These are phyloP conservation scores for Ramicandelaber brevisporus DNA, from an alignment of 192 early-diverging fungal species.

Conservation along the genomic window DNA sequence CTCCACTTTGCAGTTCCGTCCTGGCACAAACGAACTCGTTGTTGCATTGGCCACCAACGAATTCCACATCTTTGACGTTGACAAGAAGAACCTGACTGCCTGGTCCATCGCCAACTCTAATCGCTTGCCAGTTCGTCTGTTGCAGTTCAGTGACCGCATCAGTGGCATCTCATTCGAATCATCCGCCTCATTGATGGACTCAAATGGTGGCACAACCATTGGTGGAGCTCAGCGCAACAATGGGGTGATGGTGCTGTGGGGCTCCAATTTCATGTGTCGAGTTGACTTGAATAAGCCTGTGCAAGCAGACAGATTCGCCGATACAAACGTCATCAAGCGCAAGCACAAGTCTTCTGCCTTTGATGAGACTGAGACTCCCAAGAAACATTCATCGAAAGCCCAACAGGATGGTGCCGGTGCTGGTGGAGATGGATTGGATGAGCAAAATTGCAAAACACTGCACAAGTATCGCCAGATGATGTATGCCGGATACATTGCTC, in stretches of 20 bases:
- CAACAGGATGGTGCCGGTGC: slow-evolving; percentile 7
- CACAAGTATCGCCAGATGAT: slow-evolving; percentile 69
- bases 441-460: slow-evolving; percentile 37
- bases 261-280: too few species aligned
- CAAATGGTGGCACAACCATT: slow-evolving; percentile 9
- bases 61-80: slow-evolving; percentile 57
- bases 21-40: slow-evolving; percentile 22
- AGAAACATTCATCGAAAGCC: too few species aligned
- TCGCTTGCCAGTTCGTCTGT: slow-evolving; percentile 52
- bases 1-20: slow-evolving; percentile 40
- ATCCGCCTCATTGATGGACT: slow-evolving; percentile 6
- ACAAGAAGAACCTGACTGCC: slow-evolving; percentile 32
- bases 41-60: slow-evolving; percentile 35
- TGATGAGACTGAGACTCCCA: too few species aligned
- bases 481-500: slow-evolving; percentile 42
- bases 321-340: too few species aligned
- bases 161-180: slow-evolving; percentile 12
- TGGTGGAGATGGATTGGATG: slow-evolving; percentile 18
- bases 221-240: slow-evolving; percentile 11
- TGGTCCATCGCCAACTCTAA: slow-evolving; percentile 59
- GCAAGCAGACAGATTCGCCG: too few species aligned
- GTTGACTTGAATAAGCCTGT: too few species aligned
- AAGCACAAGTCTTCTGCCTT: too few species aligned
- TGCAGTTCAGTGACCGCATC: slow-evolving; percentile 15
- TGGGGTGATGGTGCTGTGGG: slow-evolving; percentile 3